These are phyloP conservation scores for Aschersonia sp. DNA, from an alignment of 2,329 filamentous ascomycete species.

Conservation along the genomic window DNA sequence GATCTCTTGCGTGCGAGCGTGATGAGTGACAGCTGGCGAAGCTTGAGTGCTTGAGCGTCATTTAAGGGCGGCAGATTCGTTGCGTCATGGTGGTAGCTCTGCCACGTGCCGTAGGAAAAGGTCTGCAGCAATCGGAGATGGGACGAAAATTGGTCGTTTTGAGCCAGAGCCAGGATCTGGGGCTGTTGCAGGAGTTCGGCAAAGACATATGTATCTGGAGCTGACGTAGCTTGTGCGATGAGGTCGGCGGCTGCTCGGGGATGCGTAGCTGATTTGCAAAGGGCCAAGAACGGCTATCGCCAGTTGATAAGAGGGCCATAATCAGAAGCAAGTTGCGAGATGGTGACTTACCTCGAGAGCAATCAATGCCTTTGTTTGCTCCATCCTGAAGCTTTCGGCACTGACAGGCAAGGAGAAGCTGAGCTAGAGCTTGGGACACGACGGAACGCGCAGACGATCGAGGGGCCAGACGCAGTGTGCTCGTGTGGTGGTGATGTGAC, in stretches of 20 bases:
- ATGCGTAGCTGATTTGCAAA: slow-evolving; percentile 74
- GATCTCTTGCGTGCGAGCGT: slow-evolving; percentile 56
- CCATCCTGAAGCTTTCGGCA: slow-evolving; percentile 34
- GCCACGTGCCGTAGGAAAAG: slow-evolving; percentile 87
- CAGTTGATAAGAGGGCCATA: too few relatives aligned
- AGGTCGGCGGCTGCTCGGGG: slow-evolving; percentile 77
- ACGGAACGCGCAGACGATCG: background rate
- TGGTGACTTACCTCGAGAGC: slow-evolving; percentile 41
- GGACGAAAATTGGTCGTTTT: slow-evolving; percentile 42
- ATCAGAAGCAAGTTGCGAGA: background rate
- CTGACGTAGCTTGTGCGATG: slow-evolving; percentile 77
- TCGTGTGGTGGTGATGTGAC: too few relatives aligned
- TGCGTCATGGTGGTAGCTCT: slow-evolving; percentile 43
- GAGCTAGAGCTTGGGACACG: background rate
- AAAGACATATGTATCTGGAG: slow-evolving; percentile 82
- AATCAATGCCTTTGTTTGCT: slow-evolving; percentile 55
- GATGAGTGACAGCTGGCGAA: slow-evolving; percentile 80
- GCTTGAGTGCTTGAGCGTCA: slow-evolving; percentile 63
- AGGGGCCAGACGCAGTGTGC: background rate
- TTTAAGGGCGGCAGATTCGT: slow-evolving; percentile 53
- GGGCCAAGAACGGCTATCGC: slow-evolving; percentile 72
- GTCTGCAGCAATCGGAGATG: slow-evolving; percentile 66
- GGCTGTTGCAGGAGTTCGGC: slow-evolving; percentile 76
- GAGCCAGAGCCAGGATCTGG: slow-evolving; percentile 59
- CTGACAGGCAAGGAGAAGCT: background rate